Percentiles rank a stretch among this genome's conserved stretches.
These are phyloP conservation scores for Amanita pseudoporphyria DNA, from an alignment of 768 basidiomycete genomes.

Conservation along the genomic window DNA sequence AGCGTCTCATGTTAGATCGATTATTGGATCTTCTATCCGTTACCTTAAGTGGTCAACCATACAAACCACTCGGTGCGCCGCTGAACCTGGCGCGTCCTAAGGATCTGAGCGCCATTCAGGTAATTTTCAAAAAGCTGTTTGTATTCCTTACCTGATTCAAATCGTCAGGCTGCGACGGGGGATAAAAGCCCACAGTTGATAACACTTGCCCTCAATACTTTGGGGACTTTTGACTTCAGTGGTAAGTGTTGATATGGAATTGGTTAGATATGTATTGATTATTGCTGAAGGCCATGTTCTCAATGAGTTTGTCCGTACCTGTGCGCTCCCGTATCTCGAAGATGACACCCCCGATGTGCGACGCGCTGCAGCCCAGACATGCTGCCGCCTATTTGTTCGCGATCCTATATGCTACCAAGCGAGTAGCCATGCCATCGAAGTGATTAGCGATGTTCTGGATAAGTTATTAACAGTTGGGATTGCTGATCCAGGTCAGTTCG, in stretches of 20 bases:
- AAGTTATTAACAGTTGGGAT: conserved; percentile 93
- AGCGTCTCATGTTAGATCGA: conserved; percentile 51
- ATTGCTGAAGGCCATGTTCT: conserved; percentile 68
- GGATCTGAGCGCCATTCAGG: conserved; percentile 45
- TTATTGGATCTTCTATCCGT: conserved; percentile 77
- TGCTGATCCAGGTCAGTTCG: conserved; percentile 76
- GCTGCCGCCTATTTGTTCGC: conserved; percentile 83
- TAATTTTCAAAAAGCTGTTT: conserved; percentile 8
- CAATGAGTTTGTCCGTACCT: conserved; percentile 91
- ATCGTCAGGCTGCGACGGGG: conserved; percentile 29
- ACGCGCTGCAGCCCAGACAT: conserved; percentile 83
- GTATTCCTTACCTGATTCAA: conserved; percentile 7
- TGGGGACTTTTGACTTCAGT: conserved; percentile 91
- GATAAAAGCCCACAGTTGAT: conserved; percentile 61
- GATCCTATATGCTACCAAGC: conserved; percentile 97
- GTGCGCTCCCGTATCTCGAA: conserved; percentile 89
- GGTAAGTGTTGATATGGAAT: conserved; percentile 34
- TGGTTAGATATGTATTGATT: background rate
- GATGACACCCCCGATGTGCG: conserved; percentile 85
- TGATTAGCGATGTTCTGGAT: conserved; percentile 96
- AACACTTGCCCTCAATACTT: conserved; percentile 75
- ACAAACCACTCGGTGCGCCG: conserved; percentile 85
- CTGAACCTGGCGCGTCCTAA: conserved; percentile 41
- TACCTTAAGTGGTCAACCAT: conserved; percentile 75
- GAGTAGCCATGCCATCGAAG: conserved; percentile 91